Evolutionary conservation across 2,329 filamentous ascomycete species (phyloP), one percentile per base, ranked within the genome.

Genomic region (Colletotrichum sp.): DNA sequence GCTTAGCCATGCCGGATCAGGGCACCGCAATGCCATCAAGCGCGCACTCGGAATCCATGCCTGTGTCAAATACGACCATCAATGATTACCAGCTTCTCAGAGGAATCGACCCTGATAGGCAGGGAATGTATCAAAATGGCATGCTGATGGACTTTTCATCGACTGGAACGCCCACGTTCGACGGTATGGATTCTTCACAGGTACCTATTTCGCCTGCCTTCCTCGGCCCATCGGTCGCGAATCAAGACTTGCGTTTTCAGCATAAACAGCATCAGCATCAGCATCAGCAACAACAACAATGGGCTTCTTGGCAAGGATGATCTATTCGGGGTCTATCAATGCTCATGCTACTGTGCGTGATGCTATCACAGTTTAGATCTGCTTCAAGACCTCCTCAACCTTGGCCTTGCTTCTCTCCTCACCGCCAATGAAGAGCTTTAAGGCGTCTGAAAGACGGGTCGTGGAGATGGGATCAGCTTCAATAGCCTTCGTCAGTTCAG

Each of bases 401-500:
- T 83, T 83, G 25, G 79, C 79, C 77, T 82, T 83, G 77, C 85
- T 87, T 48, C 83, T 81, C 70, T 83, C 78, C 77, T 86, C 84
- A 2, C 82, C 84, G 7, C 81, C 83, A 15, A 81, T 80, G 75
- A 88, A 88, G n/a, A 88, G 78, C 27, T 82, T 81, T 34, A 88
- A 77, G 12, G 86, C 86, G 70, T 84, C 82, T 16, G 80, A 80
- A 22, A 88, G 79, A 6, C 86, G 81, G n/a, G 81, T 81, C 48
- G 80, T 81, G 2, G 84, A 82, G 30, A 84, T 79, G 1, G 83
- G 78, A 61, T 89, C 87, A 13, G 80, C 80, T 36, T 81, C 81
- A 67, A 88, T 86, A 7, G 87, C 85, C 69, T 84, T 84, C 13
- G 87, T 82, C 27, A 90, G 81, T 72, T 81, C 83, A 34, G 78